Evolutionary conservation across 345 rosid species (phyloP).

Genomic region (Arabis hirsuta): DNA sequence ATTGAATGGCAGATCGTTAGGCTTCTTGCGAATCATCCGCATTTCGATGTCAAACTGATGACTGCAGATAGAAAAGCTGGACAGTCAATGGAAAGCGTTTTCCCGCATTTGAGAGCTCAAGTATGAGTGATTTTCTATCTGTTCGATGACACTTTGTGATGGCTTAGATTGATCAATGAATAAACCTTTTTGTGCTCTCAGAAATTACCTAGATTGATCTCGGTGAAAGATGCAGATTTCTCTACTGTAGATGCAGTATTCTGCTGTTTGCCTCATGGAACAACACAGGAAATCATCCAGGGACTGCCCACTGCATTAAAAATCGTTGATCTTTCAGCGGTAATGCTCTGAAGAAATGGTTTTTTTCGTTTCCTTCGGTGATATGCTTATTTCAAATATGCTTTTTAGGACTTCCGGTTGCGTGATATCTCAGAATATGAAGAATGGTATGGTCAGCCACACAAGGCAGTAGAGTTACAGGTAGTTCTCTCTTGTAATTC

Average conservation of each 20-base stretch:
- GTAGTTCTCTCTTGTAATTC: conserved; percentile 35
- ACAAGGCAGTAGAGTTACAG: conserved; percentile 86
- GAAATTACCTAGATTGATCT: conserved; percentile 80
- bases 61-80: conserved; percentile 99
- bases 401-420: conserved; percentile 71
- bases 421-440: conserved; percentile 74
- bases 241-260: conserved; percentile 86
- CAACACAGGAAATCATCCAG: conserved; percentile 83
- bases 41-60: conserved; percentile 73
- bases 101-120: conserved; percentile 75
- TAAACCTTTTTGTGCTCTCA: conserved; percentile 41
- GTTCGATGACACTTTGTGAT: background rate
- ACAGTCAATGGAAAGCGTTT: conserved; percentile 79
- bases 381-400: conserved; percentile 22
- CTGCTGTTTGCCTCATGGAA: conserved; percentile 78
- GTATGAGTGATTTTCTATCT: conserved; percentile 44
- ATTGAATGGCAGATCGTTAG: conserved; percentile 69
- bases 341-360: conserved; percentile 44
- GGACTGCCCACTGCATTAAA: conserved; percentile 70
- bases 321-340: conserved; percentile 98
- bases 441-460: conserved; percentile 99
- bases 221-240: conserved; percentile 81
- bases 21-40: conserved; percentile 79
- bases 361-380: background rate
- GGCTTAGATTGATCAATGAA: background rate